Conservation (phyloP, 495 filamentous ascomycete genomes). For the Lasiosphaeria miniovina region DNA sequence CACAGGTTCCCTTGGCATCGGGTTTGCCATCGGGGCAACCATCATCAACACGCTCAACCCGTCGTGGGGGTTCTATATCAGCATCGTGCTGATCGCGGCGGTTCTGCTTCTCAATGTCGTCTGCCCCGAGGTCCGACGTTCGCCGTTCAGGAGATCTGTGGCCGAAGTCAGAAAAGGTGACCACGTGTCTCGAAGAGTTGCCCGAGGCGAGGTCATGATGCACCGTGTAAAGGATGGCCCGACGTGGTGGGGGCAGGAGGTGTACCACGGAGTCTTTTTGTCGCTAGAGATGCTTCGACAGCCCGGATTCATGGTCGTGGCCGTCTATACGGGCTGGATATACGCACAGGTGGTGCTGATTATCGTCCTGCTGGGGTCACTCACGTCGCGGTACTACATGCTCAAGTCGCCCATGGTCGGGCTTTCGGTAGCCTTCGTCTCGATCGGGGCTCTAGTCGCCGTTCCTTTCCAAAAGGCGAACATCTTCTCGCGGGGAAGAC, state of each 20-base stretch:
- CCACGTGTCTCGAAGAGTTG: constrained; percentile 55
- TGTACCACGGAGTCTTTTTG: constrained; percentile 65
- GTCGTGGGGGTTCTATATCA: constrained; percentile 72
- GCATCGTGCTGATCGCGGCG: constrained; percentile 57
- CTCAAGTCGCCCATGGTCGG: constrained; percentile 62
- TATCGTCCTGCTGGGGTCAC: constrained; percentile 65
- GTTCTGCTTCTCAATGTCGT: constrained; percentile 64
- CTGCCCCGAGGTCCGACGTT: constrained; percentile 62
- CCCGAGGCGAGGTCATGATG: constrained; percentile 71
- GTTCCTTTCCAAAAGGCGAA: constrained; percentile 69
- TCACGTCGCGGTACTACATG: constrained; percentile 61
- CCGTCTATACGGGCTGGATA: constrained; percentile 71
- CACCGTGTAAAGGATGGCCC: constrained; percentile 65
- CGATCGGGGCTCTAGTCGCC: constrained; percentile 63
- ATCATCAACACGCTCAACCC: constrained; percentile 60
- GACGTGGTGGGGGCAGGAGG: constrained; percentile 71
- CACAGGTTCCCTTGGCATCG: constrained; percentile 63
- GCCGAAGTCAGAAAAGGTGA: constrained; percentile 57
- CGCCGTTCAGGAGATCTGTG: constrained; percentile 61
- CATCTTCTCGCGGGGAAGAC: constrained; percentile 60
- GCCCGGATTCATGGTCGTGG: constrained; percentile 67
- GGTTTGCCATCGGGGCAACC: constrained; percentile 64
- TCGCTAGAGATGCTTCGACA: constrained; percentile 65
- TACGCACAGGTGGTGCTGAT: constrained; percentile 69
- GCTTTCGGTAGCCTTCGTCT: constrained; percentile 57